Base-by-base conservation (phyloP, 2,329 filamentous ascomycete genomes). In the Cryphonectria carpinicola region DNA sequence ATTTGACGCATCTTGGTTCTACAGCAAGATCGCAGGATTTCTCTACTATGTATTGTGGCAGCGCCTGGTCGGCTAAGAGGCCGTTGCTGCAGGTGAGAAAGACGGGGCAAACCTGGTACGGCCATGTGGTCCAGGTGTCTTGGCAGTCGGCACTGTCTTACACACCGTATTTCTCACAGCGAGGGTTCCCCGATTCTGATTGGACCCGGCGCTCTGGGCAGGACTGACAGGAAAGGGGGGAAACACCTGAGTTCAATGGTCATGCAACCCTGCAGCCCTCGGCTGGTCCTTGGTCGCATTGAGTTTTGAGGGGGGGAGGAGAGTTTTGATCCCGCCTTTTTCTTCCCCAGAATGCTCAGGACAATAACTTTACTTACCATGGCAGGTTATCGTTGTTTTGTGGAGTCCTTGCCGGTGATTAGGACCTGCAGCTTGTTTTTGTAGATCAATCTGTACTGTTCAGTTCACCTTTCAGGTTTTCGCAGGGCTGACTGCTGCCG, bases 181-280 rank as follows among this genome's bases (percentile, higher is more conserved):
- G n/a, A 52, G 14, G 19, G 22, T 17, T 22, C 22, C n/a, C 25
- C 11, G 35, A 13, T 39, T 46, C 54, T 66, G 41, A 72, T 71
- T 72, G 69, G 71, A 64, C 69, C 71, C 71, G 37, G 69, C 69
- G 52, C 56, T 69, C 68, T 72, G 71, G 71, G 62, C 67, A 52
- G 52, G 14, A 41, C 35, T 58, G 37, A 67, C 61, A 39, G 41
- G 37, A 64, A 46, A 39, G 61, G 39, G 25, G 54, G 54, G 41
- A 39, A 67, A 22, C 49, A 58, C 25, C 10, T 22, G 46, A 41
- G 58, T 43, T 43, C 14, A 63, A 39, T 35, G 66, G 43, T 28
- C 58, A 63, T 68, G 66, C 35, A 64, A 64, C 66, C 58, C 60
- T 68, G 58, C 66, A 3, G n/a, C 6, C 32, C 32, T 37, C 46